Percentiles rank a stretch among this genome's conserved stretches.
Conservation (phyloP, 1,284 basidiomycete species). For the Porphyrellus sp. region DNA sequence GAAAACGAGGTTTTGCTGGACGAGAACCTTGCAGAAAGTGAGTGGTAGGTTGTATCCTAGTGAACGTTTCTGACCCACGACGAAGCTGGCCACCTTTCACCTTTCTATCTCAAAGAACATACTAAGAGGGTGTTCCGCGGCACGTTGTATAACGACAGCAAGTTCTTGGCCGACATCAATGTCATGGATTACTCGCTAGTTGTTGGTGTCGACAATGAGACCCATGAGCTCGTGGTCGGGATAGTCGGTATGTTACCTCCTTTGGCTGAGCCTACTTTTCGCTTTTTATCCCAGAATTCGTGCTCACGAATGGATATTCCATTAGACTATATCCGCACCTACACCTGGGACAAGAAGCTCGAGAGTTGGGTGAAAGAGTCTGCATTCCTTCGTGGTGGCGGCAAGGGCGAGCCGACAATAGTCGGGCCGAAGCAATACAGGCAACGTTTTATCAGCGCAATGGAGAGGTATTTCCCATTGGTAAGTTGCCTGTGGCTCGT, state of each 20-base stretch:
- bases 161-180: conserved; percentile 92
- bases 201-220: conserved; percentile 84
- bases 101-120: conserved; percentile 94
- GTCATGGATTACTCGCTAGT: conserved; percentile 99
- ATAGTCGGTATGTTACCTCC: conserved; percentile 74
- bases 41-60: conserved; percentile 21
- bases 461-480: conserved; percentile 89
- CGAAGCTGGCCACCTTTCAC: conserved; percentile 66
- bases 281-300: not conserved
- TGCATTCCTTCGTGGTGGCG: conserved; percentile 77
- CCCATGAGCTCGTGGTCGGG: conserved; percentile 88
- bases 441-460: conserved; percentile 84
- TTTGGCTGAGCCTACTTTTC: not conserved
- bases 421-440: conserved; percentile 86
- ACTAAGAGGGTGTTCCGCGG: conserved; percentile 90
- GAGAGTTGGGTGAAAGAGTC: conserved; percentile 98
- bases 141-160: conserved; percentile 91
- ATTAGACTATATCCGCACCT: conserved; percentile 88
- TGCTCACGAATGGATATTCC: conserved; percentile 7
- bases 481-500: conserved; percentile 40
- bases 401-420: conserved; percentile 88
- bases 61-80: conserved; percentile 11
- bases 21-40: conserved; percentile 87
- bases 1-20: conserved; percentile 92
- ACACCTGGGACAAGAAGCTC: conserved; percentile 97